Evolutionary conservation across 2,329 filamentous ascomycete species (phyloP), one percentile per base, ranked within the genome.

Genomic region (Pseudocercospora fijiensis): DNA sequence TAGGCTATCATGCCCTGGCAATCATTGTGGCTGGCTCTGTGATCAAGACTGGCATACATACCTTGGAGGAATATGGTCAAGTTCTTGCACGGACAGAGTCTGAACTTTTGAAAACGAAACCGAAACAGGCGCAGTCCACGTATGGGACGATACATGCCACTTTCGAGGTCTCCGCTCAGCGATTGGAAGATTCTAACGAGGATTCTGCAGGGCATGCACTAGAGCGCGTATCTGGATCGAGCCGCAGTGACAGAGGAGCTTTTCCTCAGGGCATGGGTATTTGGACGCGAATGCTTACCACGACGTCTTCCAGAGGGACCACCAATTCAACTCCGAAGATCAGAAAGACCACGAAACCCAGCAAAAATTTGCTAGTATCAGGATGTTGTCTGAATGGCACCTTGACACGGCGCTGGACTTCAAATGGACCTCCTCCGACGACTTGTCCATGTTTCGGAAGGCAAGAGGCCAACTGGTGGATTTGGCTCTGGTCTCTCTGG

Each of bases 101-200:
- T 9, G 57, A 59, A 20, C 57, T 59, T 30, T n/a, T 59, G 4
- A 10, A 37, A 20, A 51, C 3, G 4, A 16, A 51, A 27, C 37
- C 41, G 13, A 26, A 33, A 9, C 41, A 59, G 52, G 57, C 57
- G 5, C 8, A 59, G 45, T 52, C 57, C 3, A 59, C 57, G 11
- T 59, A 59, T 18, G 57, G 43, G 20, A 59, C 57, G 2, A 52
- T 59, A 6, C 20, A 59, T 49, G 57, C 37, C 4, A 59, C 57
- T 9, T 59, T 59, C 45, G 57, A 59, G 41, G 26, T 51, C 11
- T 28, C 57, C 3, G 41, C 41, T n/a, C 41, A 59, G 20, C 41
- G 57, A 13, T 20, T 59, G 20, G 22, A 47, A 8, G 45, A 37
- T 9, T 59, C 41, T 16, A 22, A 22, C 11, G 26, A 51, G n/a